Percentiles rank a stretch among this genome's conserved stretches.
phyloP scores from a whole-genome alignment of 192 early-diverging fungal genomes.

The Paraglomus brasilianum region DNA sequence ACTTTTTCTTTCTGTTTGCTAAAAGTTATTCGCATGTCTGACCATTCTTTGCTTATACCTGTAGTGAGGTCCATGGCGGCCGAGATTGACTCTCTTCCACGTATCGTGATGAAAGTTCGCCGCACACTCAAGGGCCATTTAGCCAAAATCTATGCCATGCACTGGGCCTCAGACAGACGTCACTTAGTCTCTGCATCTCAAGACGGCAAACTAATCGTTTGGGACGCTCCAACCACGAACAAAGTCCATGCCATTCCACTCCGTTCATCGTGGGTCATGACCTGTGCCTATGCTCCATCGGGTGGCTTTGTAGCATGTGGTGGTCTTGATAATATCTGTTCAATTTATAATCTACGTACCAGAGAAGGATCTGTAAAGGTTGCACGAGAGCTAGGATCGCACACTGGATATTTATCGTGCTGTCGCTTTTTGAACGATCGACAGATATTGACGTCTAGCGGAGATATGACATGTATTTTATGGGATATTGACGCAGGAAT shows the following conservation, averaged over 20 bases:
- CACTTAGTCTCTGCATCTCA: slow-evolving; percentile 98
- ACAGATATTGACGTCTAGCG: slow-evolving; percentile 92
- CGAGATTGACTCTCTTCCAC: slow-evolving; percentile 82
- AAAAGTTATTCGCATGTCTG: neutral
- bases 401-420: slow-evolving; percentile 97
- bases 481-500: slow-evolving; percentile 99
- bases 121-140: slow-evolving; percentile 97
- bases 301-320: slow-evolving; percentile 99
- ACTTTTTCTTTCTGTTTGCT: too few relatives aligned
- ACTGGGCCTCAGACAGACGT: slow-evolving; percentile 97
- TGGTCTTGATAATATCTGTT: slow-evolving; percentile 99
- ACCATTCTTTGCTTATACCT: neutral
- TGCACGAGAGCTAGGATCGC: slow-evolving; percentile 92
- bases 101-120: slow-evolving; percentile 93
- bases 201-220: slow-evolving; percentile 99
- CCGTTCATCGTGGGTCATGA: slow-evolving; percentile 99
- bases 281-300: slow-evolving; percentile 97
- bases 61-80: slow-evolving; percentile 84
- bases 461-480: slow-evolving; percentile 99
- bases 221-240: slow-evolving; percentile 99
- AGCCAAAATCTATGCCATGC: slow-evolving; percentile 99
- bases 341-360: slow-evolving; percentile 96
- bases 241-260: slow-evolving; percentile 99
- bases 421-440: slow-evolving; percentile 96
- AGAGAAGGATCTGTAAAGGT: slow-evolving; percentile 93